Evolutionary conservation across 1,284 basidiomycete genomes (phyloP), one percentile per base, ranked within the genome.

Genomic region (Cerrena zonata): DNA sequence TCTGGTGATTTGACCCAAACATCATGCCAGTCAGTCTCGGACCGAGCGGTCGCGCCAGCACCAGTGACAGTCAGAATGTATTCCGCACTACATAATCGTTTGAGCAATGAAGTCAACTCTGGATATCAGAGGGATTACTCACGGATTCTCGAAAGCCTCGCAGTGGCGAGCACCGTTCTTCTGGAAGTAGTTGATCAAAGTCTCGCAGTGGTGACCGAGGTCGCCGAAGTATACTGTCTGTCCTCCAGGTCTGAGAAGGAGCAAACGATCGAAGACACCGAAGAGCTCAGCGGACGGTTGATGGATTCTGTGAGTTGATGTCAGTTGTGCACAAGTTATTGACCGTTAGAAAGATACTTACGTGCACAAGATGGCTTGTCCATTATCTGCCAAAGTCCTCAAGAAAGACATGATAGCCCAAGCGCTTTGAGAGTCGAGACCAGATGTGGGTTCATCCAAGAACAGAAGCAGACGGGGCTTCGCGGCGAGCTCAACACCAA

Each of bases 401-500:
- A 94, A 73, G 63, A 94, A 86, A 1, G 78, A 74, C 47, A 91
- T 76, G 59, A 95, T 91, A 13, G 86, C 86, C 86, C 88, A 94
- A 0, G 93, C 91, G 45, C 84, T 87, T 64, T 94, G 91, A 2
- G 89, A 91, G 64, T 94, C 92, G 24, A 95, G 72, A 41, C 93
- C 91, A 11, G 88, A 90, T 0, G 87, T 91, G 1, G 84, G 84
- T 62, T 92, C 88, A 58, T 92, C 89, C 51, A 91, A 72, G 76
- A 93, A 93, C 22, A 94, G 75, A 0, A 94, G 73, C 2, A 91
- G 72, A 60, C 77, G 89, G 87, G 79, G 82, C 76, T 78, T 88
- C 2, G 87, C 85, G 21, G 87, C 88, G 22, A 91, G 69, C 62
- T 93, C 90, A 30, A 93, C 89, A 44, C 80, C 89, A 51, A 92